These are phyloP conservation scores for Bryoglossum gracile DNA, from an alignment of 495 filamentous ascomycete species.

Conservation along the genomic window DNA sequence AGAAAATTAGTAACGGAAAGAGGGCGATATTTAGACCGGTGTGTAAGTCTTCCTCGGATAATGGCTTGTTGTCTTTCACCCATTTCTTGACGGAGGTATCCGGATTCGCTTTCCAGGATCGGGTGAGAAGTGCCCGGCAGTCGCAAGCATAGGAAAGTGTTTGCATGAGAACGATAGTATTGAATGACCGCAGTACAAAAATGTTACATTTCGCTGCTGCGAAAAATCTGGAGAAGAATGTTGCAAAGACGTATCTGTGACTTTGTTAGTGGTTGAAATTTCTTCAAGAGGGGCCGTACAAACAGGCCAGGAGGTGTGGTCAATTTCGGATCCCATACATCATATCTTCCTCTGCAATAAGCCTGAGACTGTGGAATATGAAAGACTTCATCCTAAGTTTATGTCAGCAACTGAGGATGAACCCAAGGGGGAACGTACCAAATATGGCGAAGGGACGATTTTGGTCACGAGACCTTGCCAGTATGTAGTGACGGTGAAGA, in stretches of 20 bases:
- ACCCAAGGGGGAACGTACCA: constrained; percentile 40
- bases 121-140: constrained; percentile 27
- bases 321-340: constrained; percentile 89
- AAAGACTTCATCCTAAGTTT: constrained; percentile 78
- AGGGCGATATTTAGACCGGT: constrained; percentile 73
- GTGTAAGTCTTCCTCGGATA: constrained; percentile 34
- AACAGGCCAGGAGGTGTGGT: constrained; percentile 90
- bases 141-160: constrained; percentile 29
- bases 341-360: constrained; percentile 71
- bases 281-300: background rate
- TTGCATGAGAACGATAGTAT: constrained; percentile 38
- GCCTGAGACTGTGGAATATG: constrained; percentile 86
- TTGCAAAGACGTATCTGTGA: constrained; percentile 48
- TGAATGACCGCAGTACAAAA: constrained; percentile 42
- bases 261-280: constrained; percentile 1
- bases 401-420: background rate
- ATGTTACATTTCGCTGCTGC: constrained; percentile 35
- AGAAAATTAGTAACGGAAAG: constrained; percentile 92
- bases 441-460: constrained; percentile 70
- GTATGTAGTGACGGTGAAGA: too few relatives aligned
- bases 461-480: constrained; percentile 37
- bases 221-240: constrained; percentile 31
- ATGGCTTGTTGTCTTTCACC: background rate
- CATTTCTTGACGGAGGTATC: constrained; percentile 13
- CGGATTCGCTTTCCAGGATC: background rate